Evolutionary conservation across 2,329 filamentous ascomycete genomes (phyloP).

Genomic region (Orbilia brochopaga): DNA sequence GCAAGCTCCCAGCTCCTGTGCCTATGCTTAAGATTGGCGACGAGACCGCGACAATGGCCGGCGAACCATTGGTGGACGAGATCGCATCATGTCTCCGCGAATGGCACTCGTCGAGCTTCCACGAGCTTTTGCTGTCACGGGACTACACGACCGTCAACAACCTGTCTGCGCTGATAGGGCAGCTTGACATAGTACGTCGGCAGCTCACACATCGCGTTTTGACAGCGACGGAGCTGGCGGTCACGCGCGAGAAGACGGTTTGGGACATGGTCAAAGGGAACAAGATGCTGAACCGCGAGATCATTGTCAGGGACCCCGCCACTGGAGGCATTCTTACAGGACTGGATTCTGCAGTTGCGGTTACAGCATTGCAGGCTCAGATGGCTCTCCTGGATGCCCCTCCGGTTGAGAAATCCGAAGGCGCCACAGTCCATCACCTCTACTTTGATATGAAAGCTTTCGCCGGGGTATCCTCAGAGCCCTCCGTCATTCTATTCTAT

Average conservation of each 20-base stretch:
- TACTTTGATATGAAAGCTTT: constrained; percentile 84
- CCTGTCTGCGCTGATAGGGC: constrained; percentile 77
- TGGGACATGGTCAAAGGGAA: constrained; percentile 96
- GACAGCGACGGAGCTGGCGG: constrained; percentile 80
- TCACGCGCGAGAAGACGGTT: constrained; percentile 83
- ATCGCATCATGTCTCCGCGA: constrained; percentile 95
- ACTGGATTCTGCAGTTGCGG: constrained; percentile 88
- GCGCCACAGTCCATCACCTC: constrained; percentile 77
- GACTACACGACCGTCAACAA: constrained; percentile 82
- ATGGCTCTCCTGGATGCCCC: constrained; percentile 91
- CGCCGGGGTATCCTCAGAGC: constrained; percentile 75
- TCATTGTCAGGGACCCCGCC: constrained; percentile 88
- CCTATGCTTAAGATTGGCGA: constrained; percentile 98
- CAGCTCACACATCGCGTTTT: constrained; percentile 94
- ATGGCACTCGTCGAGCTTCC: constrained; percentile 97
- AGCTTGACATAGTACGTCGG: constrained; percentile 82
- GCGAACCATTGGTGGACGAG: constrained; percentile 93
- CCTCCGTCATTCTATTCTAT: constrained; percentile 76
- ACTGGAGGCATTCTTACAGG: constrained; percentile 87
- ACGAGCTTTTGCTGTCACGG: constrained; percentile 82
- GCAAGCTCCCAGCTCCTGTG: constrained; percentile 86
- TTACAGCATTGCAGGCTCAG: constrained; percentile 87
- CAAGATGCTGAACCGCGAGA: constrained; percentile 88
- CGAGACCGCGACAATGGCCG: constrained; percentile 85
- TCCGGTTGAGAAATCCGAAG: constrained; percentile 71